A percentile compares a stretch with the other conserved stretches of the same genome.
Conservation (phyloP, 805 yeast genomes). For the Lipomyces japonicus region DNA sequence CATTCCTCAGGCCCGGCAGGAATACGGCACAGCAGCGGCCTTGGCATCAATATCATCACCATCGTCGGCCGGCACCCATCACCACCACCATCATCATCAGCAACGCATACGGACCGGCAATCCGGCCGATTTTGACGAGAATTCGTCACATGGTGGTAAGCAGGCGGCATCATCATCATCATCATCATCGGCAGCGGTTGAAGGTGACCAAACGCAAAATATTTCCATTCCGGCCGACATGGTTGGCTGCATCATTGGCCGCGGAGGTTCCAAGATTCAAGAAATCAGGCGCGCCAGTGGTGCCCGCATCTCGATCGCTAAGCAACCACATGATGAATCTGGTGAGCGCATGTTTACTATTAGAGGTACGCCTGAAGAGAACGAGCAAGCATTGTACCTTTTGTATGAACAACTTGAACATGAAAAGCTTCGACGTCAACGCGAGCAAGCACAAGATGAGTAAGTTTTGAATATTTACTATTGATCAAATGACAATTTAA, state of each 20-base stretch:
- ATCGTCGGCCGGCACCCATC: neutral
- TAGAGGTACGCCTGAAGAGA: conserved; percentile 54
- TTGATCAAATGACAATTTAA: no score
- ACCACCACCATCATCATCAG: neutral
- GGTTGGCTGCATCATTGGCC: conserved; percentile 88
- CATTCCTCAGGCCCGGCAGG: conserved; percentile 43
- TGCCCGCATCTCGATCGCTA: conserved; percentile 71
- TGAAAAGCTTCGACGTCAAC: conserved; percentile 46
- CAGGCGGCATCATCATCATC: neutral
- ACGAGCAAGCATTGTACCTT: conserved; percentile 54
- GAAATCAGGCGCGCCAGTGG: conserved; percentile 77
- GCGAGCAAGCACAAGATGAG: conserved; percentile 23
- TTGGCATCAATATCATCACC: neutral
- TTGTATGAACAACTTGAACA: conserved; percentile 57
- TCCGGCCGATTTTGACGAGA: conserved; percentile 20
- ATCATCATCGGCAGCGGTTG: conserved; percentile 4
- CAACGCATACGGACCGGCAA: conserved; percentile 23
- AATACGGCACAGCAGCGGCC: conserved; percentile 5
- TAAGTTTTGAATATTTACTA: no score
- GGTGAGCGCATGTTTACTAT: conserved; percentile 69
- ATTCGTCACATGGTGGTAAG: neutral
- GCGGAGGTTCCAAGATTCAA: conserved; percentile 78
- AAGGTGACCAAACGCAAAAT: conserved; percentile 34
- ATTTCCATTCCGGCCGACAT: conserved; percentile 64
- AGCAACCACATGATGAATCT: conserved; percentile 56